Evolutionary conservation across 768 basidiomycete genomes (phyloP), one percentile per base, ranked within the genome.

Genomic region (Calvatia gigantea): DNA sequence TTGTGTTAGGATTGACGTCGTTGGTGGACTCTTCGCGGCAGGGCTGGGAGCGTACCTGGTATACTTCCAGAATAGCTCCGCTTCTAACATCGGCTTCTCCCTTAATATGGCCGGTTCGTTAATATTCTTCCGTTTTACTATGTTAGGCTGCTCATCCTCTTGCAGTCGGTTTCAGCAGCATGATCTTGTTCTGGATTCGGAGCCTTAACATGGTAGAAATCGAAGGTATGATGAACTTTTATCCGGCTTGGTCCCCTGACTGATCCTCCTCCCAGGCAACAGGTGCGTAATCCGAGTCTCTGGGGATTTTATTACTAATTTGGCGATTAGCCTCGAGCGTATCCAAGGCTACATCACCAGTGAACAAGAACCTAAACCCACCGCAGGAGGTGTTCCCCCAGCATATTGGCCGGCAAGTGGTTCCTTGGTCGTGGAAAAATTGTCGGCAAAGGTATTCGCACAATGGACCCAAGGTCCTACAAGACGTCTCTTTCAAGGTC

Each of bases 391-490:
- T 8, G 77, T 70, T 33, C 85, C 85, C 2, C 85, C 86, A 2
- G 85, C 85, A 0, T 76, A 83, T 56, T 88, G 86, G 86, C 85
- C 86, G 0, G 70, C 79, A 8, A 80, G 78, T 14, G 86, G 86
- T 9, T 70, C 76, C 25, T 70, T 87, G 32, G 65, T 70, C 5
- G 78, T 81, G 2, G 78, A 84, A 51, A 77, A 79, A 15, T 65
- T 86, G 2, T 78, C 75, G 9, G 84, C 84, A 19, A 69, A 72
- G n/a, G 32, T 86, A 86, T 65, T 79, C 82, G 64, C 71, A 63
- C 45, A 73, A 74, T 23, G 84, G 84, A 1, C n/a, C n/a, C n/a
- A 66, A 73, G n/a, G 83, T 88, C 0, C 71, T 89, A 8, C 74
- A 81, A 35, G 70, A 82, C 48, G 54, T 87, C 15, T 73, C 75